These are phyloP conservation scores for Neurospora sp. DNA, from an alignment of 495 filamentous ascomycete species.

Conservation along the genomic window DNA sequence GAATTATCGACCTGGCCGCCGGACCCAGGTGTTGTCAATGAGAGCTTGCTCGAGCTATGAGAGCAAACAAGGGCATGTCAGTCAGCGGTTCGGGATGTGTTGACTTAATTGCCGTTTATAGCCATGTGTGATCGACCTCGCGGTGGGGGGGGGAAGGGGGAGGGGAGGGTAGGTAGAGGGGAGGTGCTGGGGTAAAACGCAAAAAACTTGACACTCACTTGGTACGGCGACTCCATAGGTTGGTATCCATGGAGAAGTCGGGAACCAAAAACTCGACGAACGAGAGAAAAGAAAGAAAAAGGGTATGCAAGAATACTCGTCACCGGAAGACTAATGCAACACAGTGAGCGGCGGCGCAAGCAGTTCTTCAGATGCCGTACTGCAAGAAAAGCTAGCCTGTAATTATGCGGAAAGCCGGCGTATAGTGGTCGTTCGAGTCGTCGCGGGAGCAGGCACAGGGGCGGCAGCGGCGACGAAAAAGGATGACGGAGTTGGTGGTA, in stretches of 20 bases:
- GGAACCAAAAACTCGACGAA: slow-evolving; percentile 18
- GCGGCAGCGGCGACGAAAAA: background rate
- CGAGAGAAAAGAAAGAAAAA: slow-evolving; percentile 3
- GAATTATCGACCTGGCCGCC: slow-evolving; percentile 49
- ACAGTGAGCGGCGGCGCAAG: background rate
- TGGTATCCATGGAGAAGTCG: slow-evolving; percentile 30
- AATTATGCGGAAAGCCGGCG: background rate
- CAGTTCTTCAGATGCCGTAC: background rate
- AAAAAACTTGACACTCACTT: slow-evolving; percentile 52
- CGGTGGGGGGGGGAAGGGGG: background rate
- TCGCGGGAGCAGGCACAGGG: background rate
- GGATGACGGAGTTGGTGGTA: background rate
- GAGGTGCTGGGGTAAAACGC: background rate
- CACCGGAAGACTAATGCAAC: slow-evolving; percentile 1
- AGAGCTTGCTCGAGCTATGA: slow-evolving; percentile 75
- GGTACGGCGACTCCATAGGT: slow-evolving; percentile 81
- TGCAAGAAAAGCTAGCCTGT: background rate
- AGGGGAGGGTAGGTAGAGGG: slow-evolving; percentile 1
- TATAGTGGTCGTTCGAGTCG: background rate
- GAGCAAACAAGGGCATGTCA: slow-evolving; percentile 10
- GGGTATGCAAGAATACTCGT: slow-evolving; percentile 1
- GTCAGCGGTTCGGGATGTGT: background rate
- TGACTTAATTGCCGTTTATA: background rate
- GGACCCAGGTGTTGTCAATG: slow-evolving; percentile 62
- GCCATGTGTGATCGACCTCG: background rate